Evolutionary conservation across 2,329 filamentous ascomycete genomes (phyloP).

Genomic region (Alternaria alternata): DNA sequence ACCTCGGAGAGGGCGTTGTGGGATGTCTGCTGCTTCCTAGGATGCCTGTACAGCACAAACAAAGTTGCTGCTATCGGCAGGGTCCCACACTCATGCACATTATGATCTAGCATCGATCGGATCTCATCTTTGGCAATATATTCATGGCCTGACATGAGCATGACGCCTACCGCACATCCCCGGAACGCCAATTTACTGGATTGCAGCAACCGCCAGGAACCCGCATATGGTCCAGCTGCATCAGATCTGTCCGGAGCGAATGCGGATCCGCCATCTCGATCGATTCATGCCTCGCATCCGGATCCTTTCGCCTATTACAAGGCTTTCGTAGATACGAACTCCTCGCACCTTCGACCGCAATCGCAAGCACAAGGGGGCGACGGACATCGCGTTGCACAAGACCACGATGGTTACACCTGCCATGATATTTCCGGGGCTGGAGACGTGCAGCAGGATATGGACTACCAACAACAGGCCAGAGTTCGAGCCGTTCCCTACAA

Average conservation of each 20-base stretch:
- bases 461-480: conserved; percentile 27
- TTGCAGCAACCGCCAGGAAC: conserved; percentile 19
- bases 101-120: conserved; percentile 24
- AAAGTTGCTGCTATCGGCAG: neutral
- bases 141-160: conserved; percentile 16
- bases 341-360: conserved; percentile 1
- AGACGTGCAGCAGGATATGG: conserved; percentile 6
- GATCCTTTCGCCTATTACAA: conserved; percentile 35
- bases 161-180: conserved; percentile 6
- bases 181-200: conserved; percentile 17
- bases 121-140: conserved; percentile 20
- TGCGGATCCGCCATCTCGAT: conserved; percentile 11
- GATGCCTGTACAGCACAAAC: conserved; percentile 1
- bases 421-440: conserved; percentile 8
- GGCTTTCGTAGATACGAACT: conserved; percentile 21
- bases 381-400: conserved; percentile 9
- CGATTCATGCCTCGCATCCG: conserved; percentile 13
- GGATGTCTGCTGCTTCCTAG: conserved; percentile 1
- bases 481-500: conserved; percentile 34
- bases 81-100: conserved; percentile 5
- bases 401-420: conserved; percentile 26
- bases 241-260: conserved; percentile 9
- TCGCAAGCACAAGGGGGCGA: conserved; percentile 5
- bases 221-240: conserved; percentile 16
- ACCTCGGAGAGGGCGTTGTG: conserved; percentile 1